A percentile compares a stretch with the other conserved stretches of the same genome.
These are phyloP conservation scores for Chytriomyces sp. DNA, from an alignment of 192 early-diverging fungal species.

Conservation along the genomic window DNA sequence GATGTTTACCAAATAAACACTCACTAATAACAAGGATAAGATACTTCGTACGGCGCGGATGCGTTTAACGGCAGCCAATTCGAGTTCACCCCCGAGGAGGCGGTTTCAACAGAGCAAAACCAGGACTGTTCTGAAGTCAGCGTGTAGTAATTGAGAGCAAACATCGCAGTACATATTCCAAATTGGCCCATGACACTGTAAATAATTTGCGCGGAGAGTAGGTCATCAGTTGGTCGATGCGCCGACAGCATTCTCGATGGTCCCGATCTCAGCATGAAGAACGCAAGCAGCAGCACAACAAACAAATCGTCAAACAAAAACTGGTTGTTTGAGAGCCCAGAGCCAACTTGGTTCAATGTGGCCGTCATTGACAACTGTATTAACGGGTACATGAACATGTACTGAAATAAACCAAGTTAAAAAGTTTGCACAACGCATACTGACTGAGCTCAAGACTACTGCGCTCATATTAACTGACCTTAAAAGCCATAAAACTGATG, in stretches of 20 bases:
- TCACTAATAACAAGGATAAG: conserved; percentile 56
- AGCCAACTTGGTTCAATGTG: conserved; percentile 47
- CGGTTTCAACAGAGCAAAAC: conserved; percentile 47
- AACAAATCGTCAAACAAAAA: conserved; percentile 58
- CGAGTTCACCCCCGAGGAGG: conserved; percentile 37
- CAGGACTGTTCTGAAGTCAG: conserved; percentile 37
- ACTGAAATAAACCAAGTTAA: conserved; percentile 29
- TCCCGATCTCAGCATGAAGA: conserved; percentile 51
- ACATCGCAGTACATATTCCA: conserved; percentile 40
- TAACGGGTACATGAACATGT: conserved; percentile 60
- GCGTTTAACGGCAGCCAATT: conserved; percentile 40
- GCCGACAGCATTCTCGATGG: conserved; percentile 30
- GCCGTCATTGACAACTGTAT: conserved; percentile 51
- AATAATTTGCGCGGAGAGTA: conserved; percentile 46
- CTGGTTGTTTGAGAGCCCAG: conserved; percentile 56
- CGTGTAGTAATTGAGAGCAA: conserved; percentile 31
- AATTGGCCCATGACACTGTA: conserved; percentile 54
- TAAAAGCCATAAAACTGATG: conserved; percentile 75
- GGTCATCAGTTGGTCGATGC: conserved; percentile 49
- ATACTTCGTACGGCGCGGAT: conserved; percentile 18
- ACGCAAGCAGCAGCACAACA: conserved; percentile 47
- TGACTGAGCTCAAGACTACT: background rate
- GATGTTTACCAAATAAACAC: background rate
- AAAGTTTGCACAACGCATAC: background rate
- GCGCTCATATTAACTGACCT: conserved; percentile 48